Conservation (phyloP, 176 grass and related monocot genomes). For the Rhipidocladum racemiflorum region DNA sequence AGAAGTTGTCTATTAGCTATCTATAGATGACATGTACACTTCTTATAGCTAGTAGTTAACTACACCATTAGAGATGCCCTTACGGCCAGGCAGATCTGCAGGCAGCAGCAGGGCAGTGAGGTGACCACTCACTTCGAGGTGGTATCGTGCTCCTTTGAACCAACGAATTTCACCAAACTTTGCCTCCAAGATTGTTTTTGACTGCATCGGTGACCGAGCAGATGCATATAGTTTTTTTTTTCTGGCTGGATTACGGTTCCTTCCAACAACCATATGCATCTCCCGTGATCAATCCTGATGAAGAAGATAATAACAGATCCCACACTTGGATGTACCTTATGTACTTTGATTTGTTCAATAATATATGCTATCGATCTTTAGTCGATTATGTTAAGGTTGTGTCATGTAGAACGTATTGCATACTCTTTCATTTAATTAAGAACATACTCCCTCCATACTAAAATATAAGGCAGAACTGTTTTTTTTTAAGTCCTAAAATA, state of each 20-base stretch:
- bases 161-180: conserved; percentile 37
- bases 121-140: conserved; percentile 27
- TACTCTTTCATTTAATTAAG: not conserved
- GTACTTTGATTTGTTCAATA: not conserved
- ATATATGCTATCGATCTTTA: not conserved
- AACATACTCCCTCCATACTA: too few species aligned
- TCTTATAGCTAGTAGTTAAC: too few species aligned
- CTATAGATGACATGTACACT: too few species aligned
- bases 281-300: not conserved
- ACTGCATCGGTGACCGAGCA: conserved; percentile 23
- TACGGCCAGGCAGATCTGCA: not conserved
- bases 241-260: not conserved
- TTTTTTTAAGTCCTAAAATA: too few species aligned
- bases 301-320: not conserved
- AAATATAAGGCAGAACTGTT: too few species aligned
- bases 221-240: conserved; percentile 1
- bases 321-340: not conserved
- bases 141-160: conserved; percentile 27
- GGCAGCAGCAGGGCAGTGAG: conserved; percentile 9
- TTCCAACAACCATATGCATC: conserved; percentile 4
- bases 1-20: too few species aligned
- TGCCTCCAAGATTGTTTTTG: conserved; percentile 28
- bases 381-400: conserved; percentile 1
- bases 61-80: too few species aligned
- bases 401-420: not conserved